Evolutionary conservation across 2,329 filamentous ascomycete genomes (phyloP), one percentile per base, ranked within the genome.

Genomic region (Paecilomyces sp.): DNA sequence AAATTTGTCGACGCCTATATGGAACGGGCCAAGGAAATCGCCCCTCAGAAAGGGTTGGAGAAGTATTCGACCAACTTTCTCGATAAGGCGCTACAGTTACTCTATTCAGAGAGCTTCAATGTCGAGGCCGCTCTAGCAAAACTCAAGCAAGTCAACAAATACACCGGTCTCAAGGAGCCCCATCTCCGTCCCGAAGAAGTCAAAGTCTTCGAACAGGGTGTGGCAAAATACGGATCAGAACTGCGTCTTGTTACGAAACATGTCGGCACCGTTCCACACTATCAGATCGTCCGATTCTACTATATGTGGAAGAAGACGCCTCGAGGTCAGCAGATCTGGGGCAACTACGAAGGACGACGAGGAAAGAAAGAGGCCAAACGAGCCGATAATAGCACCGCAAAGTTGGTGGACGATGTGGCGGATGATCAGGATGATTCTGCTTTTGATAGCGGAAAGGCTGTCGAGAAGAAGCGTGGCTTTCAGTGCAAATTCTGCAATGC

Each of bases 281-380:
- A 88, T 56, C 85, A 91, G 60, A 88, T 97, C 62, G 91, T 96
- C 28, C 89, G 94, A 3, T 95, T 90, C 71, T 99, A 97, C 75
- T 99, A 99, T 73, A 90, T 90, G 65, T 99, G 94, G 94, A 99
- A 99, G 78, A 97, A 97, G 76, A 91, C 91, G 0, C 83, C 88
- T 1, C 87, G 88, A 60, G 94, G 94, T 50, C 88, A 85, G 70
- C 87, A 94, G 67, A 87, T 99, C 24, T 97, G 94, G 92, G 91
- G 91, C 61, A 90, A 87, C 64, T 96, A 89, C 68, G 86, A 90
- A 56, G 91, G 90, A 11, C 86, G 93, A 54, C 96, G 95, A 71
- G 90, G 91, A 59, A 95, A 93, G 74, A 96, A 94, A 75, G 91
- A 95, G 70, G 86, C 87, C 28, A 88, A 90, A 67, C 70, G 74